Evolutionary conservation across 352 stramenopile species (phyloP), one percentile per base, ranked within the genome.

Genomic region (Phytopythium delawarense): DNA sequence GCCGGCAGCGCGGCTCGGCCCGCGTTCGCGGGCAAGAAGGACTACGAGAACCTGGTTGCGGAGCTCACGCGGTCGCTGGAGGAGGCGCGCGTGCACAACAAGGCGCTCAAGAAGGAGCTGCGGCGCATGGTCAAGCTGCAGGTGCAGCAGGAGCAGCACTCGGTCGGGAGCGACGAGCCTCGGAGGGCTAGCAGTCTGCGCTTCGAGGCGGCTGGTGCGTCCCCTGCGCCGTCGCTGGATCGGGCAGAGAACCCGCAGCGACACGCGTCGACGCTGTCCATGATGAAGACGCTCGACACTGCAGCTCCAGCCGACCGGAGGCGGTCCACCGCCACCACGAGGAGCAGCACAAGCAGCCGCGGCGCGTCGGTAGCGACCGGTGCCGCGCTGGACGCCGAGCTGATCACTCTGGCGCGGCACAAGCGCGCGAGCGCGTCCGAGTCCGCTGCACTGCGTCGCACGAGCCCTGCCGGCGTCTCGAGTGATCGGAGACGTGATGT

Each of bases 71-170:
- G 71, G 16, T 88, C 81, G 9, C 78, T 94, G 11, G 82, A 92
- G 52, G 84, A 94, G 57, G 67, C 68, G 4, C 77, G 72, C 9
- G 13, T 89, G 45, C 74, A 89, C 66, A 94, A 94, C 66, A 91
- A 90, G 59, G 88, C 83, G 9, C 75, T 94, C 9, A 94, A 92
- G 69, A 94, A 91, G 54, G 82, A 94, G 42, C 70, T 94, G 23
- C 75, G 82, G 1, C 71, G 82, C 0, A 84, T 89, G 76, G 69
- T 89, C 12, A 89, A 89, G 61, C n/a, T 87, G 25, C 80, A 89
- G 16, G 67, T 85, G 4, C 61, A 72, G n/a, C 65, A 74, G 25
- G 44, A 75, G 7, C 66, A 73, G 42, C 65, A 61, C 49, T 62
- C 53, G 28, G 48, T 30, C 7, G 57, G 44, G 15, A 40, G 54